These are phyloP conservation scores for Saccharomyces hybrid DNA, from an alignment of 1,139 yeast genomes.

Conservation along the genomic window DNA sequence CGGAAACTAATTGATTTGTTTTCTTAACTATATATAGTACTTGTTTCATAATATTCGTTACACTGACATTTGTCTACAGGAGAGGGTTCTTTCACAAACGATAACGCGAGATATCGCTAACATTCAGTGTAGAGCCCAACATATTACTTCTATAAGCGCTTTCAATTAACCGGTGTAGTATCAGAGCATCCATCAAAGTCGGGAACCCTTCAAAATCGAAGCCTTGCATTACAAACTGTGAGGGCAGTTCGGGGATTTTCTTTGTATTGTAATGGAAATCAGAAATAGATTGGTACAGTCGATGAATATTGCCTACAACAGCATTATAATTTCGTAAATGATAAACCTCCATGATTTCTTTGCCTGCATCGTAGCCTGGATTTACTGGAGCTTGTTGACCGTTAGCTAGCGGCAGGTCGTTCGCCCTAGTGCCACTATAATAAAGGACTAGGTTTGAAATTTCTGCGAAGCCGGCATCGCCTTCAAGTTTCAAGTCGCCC, in stretches of 20 bases:
- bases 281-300: constrained; percentile 27
- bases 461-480: constrained; percentile 29
- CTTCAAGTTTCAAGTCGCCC: constrained; percentile 28
- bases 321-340: constrained; percentile 28
- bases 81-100: constrained; percentile 5
- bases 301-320: constrained; percentile 24
- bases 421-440: constrained; percentile 22
- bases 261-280: constrained; percentile 25
- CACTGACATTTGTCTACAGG: background rate
- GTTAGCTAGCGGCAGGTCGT: constrained; percentile 9
- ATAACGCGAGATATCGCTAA: constrained; percentile 13
- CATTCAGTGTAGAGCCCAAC: constrained; percentile 19
- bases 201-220: constrained; percentile 26
- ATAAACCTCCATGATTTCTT: constrained; percentile 26
- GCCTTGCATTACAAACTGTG: constrained; percentile 21
- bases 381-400: constrained; percentile 2
- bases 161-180: constrained; percentile 21
- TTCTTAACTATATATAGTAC: background rate
- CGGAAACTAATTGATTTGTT: background rate
- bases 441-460: constrained; percentile 26
- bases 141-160: constrained; percentile 21
- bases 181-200: constrained; percentile 25
- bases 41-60: background rate
- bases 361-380: constrained; percentile 14
- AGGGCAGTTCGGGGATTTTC: constrained; percentile 16